Percentiles rank a stretch among this genome's conserved stretches.
phyloP scores from a whole-genome alignment of 805 yeast species.

The Candida awuae region DNA sequence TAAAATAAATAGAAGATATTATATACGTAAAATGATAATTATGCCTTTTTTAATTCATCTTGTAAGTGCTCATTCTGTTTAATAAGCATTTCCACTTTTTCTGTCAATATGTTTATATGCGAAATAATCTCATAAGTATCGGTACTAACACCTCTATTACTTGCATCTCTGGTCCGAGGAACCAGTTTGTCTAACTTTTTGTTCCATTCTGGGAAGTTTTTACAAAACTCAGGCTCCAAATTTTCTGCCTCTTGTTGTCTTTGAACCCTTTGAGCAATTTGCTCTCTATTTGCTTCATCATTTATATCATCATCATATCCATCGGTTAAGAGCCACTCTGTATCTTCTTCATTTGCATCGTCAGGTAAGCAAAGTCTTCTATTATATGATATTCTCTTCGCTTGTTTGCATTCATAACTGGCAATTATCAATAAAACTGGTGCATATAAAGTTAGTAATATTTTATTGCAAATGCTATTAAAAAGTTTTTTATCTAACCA shows the following conservation, averaged over 20 bases:
- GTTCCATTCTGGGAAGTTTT: constrained; percentile 43
- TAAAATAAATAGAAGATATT: too few species aligned
- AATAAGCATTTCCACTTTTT: constrained; percentile 33
- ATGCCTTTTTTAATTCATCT: constrained; percentile 3
- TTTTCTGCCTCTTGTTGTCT: constrained; percentile 56
- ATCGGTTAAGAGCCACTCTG: constrained; percentile 78
- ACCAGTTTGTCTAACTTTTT: constrained; percentile 39
- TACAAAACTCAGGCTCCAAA: constrained; percentile 61
- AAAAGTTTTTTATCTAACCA: constrained; percentile 28
- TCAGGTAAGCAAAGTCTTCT: constrained; percentile 56
- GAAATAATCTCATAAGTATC: constrained; percentile 48
- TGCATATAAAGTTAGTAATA: constrained; percentile 60
- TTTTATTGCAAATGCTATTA: constrained; percentile 37
- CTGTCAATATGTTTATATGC: constrained; percentile 41
- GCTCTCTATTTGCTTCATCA: constrained; percentile 20
- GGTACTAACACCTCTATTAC: constrained; percentile 51
- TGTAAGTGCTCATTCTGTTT: constrained; percentile 20
- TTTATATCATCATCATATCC: constrained; percentile 44
- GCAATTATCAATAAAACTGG: constrained; percentile 61
- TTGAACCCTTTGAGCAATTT: constrained; percentile 33
- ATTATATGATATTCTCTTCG: constrained; percentile 66
- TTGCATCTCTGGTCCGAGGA: constrained; percentile 55
- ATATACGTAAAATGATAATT: not conserved
- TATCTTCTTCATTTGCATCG: constrained; percentile 71
- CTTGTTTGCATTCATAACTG: constrained; percentile 53